Base-by-base conservation (phyloP, 192 early-diverging fungal species). In the Thamnidium elegans region DNA sequence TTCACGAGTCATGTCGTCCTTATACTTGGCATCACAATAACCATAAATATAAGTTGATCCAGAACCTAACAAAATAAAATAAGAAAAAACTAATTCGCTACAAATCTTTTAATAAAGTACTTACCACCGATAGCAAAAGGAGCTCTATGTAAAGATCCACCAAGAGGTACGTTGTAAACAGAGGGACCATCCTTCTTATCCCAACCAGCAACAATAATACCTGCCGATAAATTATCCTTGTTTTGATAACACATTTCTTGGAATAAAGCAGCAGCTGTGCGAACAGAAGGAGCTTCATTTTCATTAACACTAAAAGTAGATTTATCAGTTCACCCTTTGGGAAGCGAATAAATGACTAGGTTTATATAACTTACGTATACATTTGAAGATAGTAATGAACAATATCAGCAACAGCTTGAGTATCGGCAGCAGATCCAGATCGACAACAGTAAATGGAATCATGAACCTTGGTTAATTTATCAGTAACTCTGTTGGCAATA, bases 41-140 rank as follows among this genome's bases (percentile, higher is more conserved):
- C 97, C 97, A 70, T 97, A 99, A 68, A 99, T 97, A 73, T 92
- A 99, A 10, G 90, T 87, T 10, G 94, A 97, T 26, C 97, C 97
- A 68, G 89, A 92, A 39, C 97, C 81, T 84, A 36, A n/a, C 7
- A 21, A 17, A 58, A 39, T 20, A 31, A 47, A 46, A 34, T 32
- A 17, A 43, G 32, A 34, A 15, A 43, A 50, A n/a, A 50, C 43
- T 8, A 26, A 26, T 26, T 26, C 26, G 26, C 26, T 26, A 26
- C 26, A 26, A 32, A 72, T 31, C 31, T 39, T 23, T 15, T 0
- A 46, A 11, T 8, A 46, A 26, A 8, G 13, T n/a, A 19, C 19
- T 47, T 68, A 81, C 79, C 97, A 55, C 92, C 94, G 68, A 97
- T 92, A 5, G 95, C 84, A 85, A 92, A 97, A n/a, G 91, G 88